A percentile compares a stretch with the other conserved stretches of the same genome.
phyloP scores from a whole-genome alignment of 176 grass and related monocot genomes.

The Pontederia crassipes region DNA sequence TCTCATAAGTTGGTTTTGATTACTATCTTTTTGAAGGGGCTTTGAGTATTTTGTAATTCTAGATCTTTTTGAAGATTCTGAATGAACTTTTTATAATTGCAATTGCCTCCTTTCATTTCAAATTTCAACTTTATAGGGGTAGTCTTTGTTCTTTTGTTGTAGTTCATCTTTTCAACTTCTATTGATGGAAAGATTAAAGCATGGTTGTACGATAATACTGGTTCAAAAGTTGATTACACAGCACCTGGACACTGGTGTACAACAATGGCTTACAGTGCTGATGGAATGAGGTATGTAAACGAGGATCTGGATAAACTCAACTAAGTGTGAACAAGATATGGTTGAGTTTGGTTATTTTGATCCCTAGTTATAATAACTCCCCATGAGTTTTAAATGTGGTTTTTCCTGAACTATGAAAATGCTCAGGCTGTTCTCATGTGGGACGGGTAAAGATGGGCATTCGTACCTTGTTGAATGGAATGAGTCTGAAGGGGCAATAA shows the following conservation, averaged over 20 bases:
- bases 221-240: conserved; percentile 17
- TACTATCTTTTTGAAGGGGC: too few relatives aligned
- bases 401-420: neutral
- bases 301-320: neutral
- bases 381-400: too few relatives aligned
- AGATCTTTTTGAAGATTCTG: too few relatives aligned
- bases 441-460: conserved; percentile 21
- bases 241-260: conserved; percentile 20
- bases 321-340: neutral
- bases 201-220: conserved; percentile 27
- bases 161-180: conserved; percentile 33
- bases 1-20: neutral
- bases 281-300: conserved; percentile 22
- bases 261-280: conserved; percentile 24
- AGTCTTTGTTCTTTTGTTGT: neutral
- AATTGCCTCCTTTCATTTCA: neutral
- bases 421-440: conserved; percentile 34
- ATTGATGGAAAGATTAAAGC: conserved; percentile 30
- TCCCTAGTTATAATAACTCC: neutral
- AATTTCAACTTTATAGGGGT: neutral
- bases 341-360: neutral
- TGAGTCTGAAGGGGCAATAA: conserved; percentile 21
- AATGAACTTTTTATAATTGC: neutral
- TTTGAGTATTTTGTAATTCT: too few relatives aligned
- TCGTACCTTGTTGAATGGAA: conserved; percentile 27